phyloP scores from a whole-genome alignment of 163 green algal species.

The Botryococcus braunii region DNA sequence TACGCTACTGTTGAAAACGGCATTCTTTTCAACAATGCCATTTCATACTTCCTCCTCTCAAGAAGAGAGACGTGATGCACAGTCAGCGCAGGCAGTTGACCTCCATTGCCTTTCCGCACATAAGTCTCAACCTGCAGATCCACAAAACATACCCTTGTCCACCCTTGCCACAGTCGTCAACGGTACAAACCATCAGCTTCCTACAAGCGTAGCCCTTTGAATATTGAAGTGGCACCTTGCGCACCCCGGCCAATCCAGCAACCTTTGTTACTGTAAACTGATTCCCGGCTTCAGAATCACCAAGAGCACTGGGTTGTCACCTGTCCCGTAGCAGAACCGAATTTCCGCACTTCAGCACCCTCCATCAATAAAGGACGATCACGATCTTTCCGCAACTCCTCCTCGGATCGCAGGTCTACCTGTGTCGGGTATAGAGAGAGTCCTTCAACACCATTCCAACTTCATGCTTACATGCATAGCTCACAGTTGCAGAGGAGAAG shows the following conservation, averaged over 20 bases:
- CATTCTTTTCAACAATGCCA: constrained; percentile 11
- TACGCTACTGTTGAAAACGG: constrained; percentile 6
- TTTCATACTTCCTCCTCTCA: constrained; percentile 22
- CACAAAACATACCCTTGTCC: constrained; percentile 7
- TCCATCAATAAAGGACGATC: not conserved
- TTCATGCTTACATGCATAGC: too few species aligned
- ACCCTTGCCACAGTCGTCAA: too few species aligned
- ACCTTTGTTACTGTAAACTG: not conserved
- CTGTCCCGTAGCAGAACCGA: not conserved
- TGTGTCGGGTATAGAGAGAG: too few species aligned
- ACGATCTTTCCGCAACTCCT: constrained; percentile 31
- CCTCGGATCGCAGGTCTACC: constrained; percentile 22
- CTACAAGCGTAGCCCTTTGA: not conserved
- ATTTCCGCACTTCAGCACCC: not conserved
- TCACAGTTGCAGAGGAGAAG: too few species aligned
- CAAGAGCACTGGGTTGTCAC: too few species aligned
- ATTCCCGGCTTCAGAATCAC: not conserved
- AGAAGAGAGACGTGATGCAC: constrained; percentile 16
- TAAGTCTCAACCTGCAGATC: constrained; percentile 12
- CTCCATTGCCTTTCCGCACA: not conserved
- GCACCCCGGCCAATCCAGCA: not conserved
- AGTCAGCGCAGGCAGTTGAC: constrained; percentile 13
- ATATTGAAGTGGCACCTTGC: not conserved
- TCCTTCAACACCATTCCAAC: too few species aligned
- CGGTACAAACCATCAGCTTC: not conserved